Conservation (phyloP, 73 alveolate genomes). For the Urostyla sp. region DNA sequence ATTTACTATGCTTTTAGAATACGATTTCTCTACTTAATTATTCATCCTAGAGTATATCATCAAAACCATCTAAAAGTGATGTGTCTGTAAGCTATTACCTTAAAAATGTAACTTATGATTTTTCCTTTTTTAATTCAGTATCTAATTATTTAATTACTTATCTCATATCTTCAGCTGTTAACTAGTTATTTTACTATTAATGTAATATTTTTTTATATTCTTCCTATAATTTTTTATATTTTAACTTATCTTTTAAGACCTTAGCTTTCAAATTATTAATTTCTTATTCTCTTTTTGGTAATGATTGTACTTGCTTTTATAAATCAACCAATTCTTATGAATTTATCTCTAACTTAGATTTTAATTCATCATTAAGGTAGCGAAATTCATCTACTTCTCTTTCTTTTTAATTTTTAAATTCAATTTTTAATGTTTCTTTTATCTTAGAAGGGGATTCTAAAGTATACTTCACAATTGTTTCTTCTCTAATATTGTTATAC, state of each 20-base stretch:
- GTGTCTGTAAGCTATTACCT: conserved; percentile 10
- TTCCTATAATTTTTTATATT: too few species aligned
- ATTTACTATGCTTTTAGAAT: too few species aligned
- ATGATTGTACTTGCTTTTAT: not conserved
- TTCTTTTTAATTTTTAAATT: not conserved
- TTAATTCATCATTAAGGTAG: conserved; percentile 5
- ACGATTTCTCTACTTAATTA: too few species aligned
- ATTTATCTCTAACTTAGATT: conserved; percentile 2
- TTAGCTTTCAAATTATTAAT: not conserved
- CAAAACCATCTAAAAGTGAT: conserved; percentile 34
- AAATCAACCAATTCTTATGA: conserved; percentile 13
- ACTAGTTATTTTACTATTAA: not conserved
- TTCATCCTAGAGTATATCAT: conserved; percentile 30
- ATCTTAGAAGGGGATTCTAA: conserved; percentile 1
- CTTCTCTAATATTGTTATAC: not conserved
- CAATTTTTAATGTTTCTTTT: not conserved
- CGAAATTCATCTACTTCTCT: conserved; percentile 6
- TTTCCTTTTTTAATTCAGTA: conserved; percentile 15
- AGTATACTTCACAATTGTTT: not conserved
- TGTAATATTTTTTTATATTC: not conserved
- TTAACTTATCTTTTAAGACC: too few species aligned
- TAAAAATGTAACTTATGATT: not conserved
- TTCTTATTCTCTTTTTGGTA: conserved; percentile 1
- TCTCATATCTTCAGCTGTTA: not conserved
- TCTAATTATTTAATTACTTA: conserved; percentile 8